These are phyloP conservation scores for Exserohilum rostratum DNA, from an alignment of 2,329 filamentous ascomycete species.

Conservation along the genomic window DNA sequence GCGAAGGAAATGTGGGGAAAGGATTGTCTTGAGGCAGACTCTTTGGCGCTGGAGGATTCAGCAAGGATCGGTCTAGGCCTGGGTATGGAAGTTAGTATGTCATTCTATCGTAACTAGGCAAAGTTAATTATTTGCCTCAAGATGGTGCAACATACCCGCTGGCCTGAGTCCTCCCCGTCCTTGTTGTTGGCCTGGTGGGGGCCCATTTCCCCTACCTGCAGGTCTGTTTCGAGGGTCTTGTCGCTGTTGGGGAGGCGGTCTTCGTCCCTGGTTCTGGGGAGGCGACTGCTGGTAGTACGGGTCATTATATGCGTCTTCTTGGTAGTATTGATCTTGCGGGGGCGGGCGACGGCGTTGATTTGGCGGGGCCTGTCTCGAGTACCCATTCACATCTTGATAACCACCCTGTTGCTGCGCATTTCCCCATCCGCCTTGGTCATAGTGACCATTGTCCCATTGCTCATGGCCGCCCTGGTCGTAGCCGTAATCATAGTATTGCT, in stretches of 20 bases:
- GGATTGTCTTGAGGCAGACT: slow-evolving; percentile 52
- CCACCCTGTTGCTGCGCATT: slow-evolving; percentile 32
- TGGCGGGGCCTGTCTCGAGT: slow-evolving; percentile 23
- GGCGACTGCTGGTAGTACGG: slow-evolving; percentile 35
- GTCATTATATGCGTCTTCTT: slow-evolving; percentile 36
- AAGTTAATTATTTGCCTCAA: neutral
- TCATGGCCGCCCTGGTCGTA: slow-evolving; percentile 44
- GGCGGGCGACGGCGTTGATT: slow-evolving; percentile 22
- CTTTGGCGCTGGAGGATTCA: slow-evolving; percentile 37
- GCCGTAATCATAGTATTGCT: slow-evolving; percentile 42
- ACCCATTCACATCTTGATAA: slow-evolving; percentile 33
- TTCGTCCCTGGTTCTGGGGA: slow-evolving; percentile 27
- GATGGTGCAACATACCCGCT: slow-evolving; percentile 31
- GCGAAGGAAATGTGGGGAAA: slow-evolving; percentile 55
- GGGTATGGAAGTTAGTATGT: slow-evolving; percentile 14
- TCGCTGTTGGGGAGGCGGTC: slow-evolving; percentile 27
- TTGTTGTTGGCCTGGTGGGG: slow-evolving; percentile 27
- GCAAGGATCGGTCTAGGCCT: slow-evolving; percentile 41
- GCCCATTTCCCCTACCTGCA: slow-evolving; percentile 31
- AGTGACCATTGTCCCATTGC: slow-evolving; percentile 45
- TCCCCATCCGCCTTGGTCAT: slow-evolving; percentile 38
- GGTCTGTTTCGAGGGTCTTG: slow-evolving; percentile 37
- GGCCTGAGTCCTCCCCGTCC: slow-evolving; percentile 34
- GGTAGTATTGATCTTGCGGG: slow-evolving; percentile 31
- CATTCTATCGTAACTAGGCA: neutral